Base-by-base conservation (phyloP, 805 yeast species). In the Cyberlindnera saturnus region DNA sequence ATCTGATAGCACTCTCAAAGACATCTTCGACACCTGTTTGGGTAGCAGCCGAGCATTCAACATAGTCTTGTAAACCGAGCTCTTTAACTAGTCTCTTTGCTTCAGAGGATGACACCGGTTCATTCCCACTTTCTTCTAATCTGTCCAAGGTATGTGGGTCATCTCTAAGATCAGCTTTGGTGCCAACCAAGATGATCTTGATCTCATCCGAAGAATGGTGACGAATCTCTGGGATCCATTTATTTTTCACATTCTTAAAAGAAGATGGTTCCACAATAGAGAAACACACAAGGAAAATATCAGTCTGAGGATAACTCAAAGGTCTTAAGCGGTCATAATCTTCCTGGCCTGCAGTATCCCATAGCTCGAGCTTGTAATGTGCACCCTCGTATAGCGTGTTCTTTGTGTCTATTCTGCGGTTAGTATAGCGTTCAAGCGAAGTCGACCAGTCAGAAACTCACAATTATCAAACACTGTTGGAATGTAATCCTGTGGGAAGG, bases 271-370 rank as follows among this genome's bases (percentile, higher is more conserved):
- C 84, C 35, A 84, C 82, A 6, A 89, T 80, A 6, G 95, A 85
- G 63, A 88, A 89, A 64, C 96, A 89, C 46, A 86, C 77, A 41
- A 89, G 65, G 59, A 89, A 89, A 31, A 89, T 84, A 55, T 87
- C 96, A 0, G 96, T 88, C 60, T 89, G 96, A 4, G 96, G 96
- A 58, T 89, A 89, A 8, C 93, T 83, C 48, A 89, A 69, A 3
- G 96, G 96, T 64, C 96, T 74, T 56, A 88, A 72, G 47, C 96
- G 73, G 62, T 89, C 96, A 62, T 88, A 88, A 61, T 88, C 96
- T 57, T 86, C 84, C 65, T 89, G 96, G 23, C 96, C 96, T 3
- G 96, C 96, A 14, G 96, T 89, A 75, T 89, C 96, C 96, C 96
- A 89, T 37, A 89, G 73, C 19, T 95, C 95, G 40, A 89, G 71